Base-by-base conservation (phyloP, 495 filamentous ascomycete species). In the Podospora appendiculata region DNA sequence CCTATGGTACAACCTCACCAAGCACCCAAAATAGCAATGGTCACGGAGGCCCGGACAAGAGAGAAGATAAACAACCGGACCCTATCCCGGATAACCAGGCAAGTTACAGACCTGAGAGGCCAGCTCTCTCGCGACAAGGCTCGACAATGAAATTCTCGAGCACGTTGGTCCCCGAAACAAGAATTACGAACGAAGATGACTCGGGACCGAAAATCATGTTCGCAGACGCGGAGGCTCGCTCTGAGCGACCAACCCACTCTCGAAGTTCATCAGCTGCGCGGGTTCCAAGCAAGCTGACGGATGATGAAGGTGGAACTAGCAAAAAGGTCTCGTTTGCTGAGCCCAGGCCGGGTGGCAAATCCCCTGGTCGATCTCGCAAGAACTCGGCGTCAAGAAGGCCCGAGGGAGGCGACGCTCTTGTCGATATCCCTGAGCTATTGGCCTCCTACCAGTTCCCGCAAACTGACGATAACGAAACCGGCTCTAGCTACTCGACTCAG, bases 201-300 rank as follows among this genome's bases (percentile, higher is more conserved):
- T 70, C 77, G 1, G 86, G 83, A 0, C 84, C 85, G 3, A 83
- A 74, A n/a, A 92, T 92, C 49, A 90, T 87, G 84, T 91, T 92
- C 62, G 77, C 78, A 11, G 68, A 85, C 64, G 42, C 72, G 50
- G 55, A 69, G 65, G 36, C 62, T 8, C 54, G 52, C 36, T 38
- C 57, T 17, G 65, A 59, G 52, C 59, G 77, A 60, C 68, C 81
- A 41, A 59, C 58, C 60, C 70, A 70, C 38, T 78, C 66, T 49
- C 73, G 72, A 45, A 76, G 69, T 53, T 71, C 69, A 43, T 81
- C 70, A 2, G 67, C 58, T 34, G 69, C 76, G 55, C 75, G 72
- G 38, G 86, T 88, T 60, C 81, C 79, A 19, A 83, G 79, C 41
- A 79, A 80, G 13, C 80, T 83, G 4, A 76, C 83, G 0, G 17